Base-by-base conservation (phyloP, 2,329 filamentous ascomycete species). In the Dothideomycetes sp. region DNA sequence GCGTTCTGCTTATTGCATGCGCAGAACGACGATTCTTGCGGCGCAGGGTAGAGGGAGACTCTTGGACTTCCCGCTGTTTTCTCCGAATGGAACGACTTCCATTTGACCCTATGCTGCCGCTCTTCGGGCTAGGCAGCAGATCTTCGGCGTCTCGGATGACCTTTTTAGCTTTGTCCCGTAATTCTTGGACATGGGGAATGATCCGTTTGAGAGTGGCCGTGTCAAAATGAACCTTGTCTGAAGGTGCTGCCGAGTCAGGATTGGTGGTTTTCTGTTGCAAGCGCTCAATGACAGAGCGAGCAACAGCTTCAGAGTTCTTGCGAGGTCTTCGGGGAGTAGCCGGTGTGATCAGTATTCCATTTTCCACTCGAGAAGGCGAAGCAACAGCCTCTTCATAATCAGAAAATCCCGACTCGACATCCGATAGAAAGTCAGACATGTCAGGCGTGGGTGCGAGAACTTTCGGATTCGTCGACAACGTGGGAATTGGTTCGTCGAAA, bases 201-300 rank as follows among this genome's bases (percentile, higher is more conserved):
- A 81, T 73, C 52, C 78, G 73, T 48, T 70, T 68, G 11, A 81
- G 64, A 30, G 77, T 80, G 18, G 73, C 73, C 2, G 76, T 80
- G 51, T 80, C 76, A 52, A 81, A 81, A 0, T 75, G 74, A n/a
- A 80, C 69, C 50, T 79, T 80, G 49, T 68, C 67, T 27, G 58
- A 53, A 4, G 47, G 35, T 11, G 57, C 51, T n/a, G 55, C 47
- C 2, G 24, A 25, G 8, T 19, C 12, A 31, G 57, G 54, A 8
- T 52, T 50, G 24, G 41, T 53, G 15, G 55, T 52, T 41, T 53
- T 55, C 5, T 52, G 41, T 41, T 76, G 73, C 35, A 80, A 64
- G 22, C 74, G 68, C 56, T 78, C 74, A 25, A 80, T 73, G 11
- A 80, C 74, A 7, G 71, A 74, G 43, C 71, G 70, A n/a, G 74